Evolutionary conservation across 2,329 filamentous ascomycete genomes (phyloP).

Genomic region (Arachnomyces sp.): DNA sequence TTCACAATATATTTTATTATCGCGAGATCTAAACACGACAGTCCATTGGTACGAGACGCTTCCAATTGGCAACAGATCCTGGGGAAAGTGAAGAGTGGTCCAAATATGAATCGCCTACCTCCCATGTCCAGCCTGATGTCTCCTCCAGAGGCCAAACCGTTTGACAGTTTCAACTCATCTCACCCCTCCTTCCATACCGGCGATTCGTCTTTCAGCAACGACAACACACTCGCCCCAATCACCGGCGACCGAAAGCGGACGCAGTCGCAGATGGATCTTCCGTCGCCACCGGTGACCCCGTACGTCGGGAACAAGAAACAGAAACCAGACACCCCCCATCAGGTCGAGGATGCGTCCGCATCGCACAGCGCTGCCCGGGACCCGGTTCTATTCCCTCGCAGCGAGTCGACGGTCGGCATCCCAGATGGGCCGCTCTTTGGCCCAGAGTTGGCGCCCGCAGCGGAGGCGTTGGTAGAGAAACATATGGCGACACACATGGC

Average conservation of each 20-base stretch:
- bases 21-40: no score
- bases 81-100: no score
- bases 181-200: conserved; percentile 22
- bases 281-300: conserved; percentile 39
- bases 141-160: conserved; percentile 41
- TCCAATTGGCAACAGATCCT: no score
- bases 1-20: no score
- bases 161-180: conserved; percentile 37
- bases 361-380: conserved; percentile 22
- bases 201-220: conserved; percentile 20
- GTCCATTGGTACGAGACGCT: no score
- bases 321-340: conserved; percentile 25
- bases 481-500: conserved; percentile 25
- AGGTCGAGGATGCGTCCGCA: conserved; percentile 19
- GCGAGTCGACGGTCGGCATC: conserved; percentile 25
- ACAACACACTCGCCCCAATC: conserved; percentile 34
- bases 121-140: conserved; percentile 39
- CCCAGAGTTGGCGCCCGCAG: conserved; percentile 17
- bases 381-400: conserved; percentile 36
- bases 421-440: conserved; percentile 32
- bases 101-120: conserved; percentile 35
- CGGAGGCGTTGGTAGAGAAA: conserved; percentile 33
- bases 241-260: conserved; percentile 33
- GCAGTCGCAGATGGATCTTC: conserved; percentile 36
- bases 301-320: conserved; percentile 34